Percentiles rank a stretch among this genome's conserved stretches.
These are phyloP conservation scores for Dipteronia dyeriana DNA, from an alignment of 345 rosid genomes.

Conservation along the genomic window DNA sequence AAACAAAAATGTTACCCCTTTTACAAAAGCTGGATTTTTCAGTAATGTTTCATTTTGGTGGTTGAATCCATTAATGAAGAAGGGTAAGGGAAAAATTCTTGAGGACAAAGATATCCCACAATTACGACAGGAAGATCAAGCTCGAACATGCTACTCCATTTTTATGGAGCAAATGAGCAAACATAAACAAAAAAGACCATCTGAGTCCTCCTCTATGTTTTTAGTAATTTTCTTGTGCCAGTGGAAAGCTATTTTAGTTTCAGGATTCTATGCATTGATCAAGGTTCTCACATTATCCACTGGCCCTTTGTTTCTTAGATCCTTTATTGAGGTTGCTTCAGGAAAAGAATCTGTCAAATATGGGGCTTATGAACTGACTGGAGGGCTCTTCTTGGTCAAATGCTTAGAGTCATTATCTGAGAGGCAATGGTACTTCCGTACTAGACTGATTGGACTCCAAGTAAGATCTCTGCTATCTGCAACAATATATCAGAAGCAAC, in stretches of 20 bases:
- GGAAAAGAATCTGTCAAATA: constrained; percentile 33
- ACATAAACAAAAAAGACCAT: constrained; percentile 27
- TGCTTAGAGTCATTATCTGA: constrained; percentile 50
- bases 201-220: constrained; percentile 28
- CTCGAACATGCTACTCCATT: constrained; percentile 41
- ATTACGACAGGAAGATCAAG: constrained; percentile 37
- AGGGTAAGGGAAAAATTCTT: constrained; percentile 41
- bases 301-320: constrained; percentile 51
- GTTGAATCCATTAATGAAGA: constrained; percentile 56
- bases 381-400: constrained; percentile 39
- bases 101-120: constrained; percentile 48
- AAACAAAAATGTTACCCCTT: constrained; percentile 36
- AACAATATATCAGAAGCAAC: constrained; percentile 49
- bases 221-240: constrained; percentile 29
- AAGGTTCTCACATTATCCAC: constrained; percentile 43
- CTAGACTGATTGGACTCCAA: constrained; percentile 45
- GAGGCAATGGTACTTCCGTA: constrained; percentile 54
- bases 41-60: constrained; percentile 55
- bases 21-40: constrained; percentile 44
- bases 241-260: constrained; percentile 38
- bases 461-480: constrained; percentile 50
- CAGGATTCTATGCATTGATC: constrained; percentile 50
- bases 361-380: constrained; percentile 41
- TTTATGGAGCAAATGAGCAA: constrained; percentile 28
- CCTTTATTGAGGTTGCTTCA: constrained; percentile 43